Percentiles rank a stretch among this genome's conserved stretches.
Evolutionary conservation across 1,284 basidiomycete genomes (phyloP).

Genomic region (Tilletia caries): DNA sequence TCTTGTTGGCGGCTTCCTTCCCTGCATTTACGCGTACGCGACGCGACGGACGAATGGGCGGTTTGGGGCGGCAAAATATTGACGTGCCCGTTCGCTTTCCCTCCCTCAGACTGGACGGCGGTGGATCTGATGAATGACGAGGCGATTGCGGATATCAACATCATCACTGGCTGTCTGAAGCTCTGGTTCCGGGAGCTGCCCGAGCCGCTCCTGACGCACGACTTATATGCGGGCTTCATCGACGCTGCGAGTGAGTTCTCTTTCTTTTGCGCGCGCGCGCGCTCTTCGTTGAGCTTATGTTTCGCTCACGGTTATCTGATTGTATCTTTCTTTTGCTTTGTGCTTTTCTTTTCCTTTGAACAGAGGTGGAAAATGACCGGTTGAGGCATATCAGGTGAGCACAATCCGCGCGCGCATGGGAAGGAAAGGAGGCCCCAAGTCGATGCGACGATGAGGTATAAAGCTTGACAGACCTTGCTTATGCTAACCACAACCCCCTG

Average conservation of each 20-base stretch:
- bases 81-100: not conserved
- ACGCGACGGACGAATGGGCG: not conserved
- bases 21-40: not conserved
- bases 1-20: not conserved
- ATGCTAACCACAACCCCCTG: no score
- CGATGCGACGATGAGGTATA: no score
- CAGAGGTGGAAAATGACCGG: conserved; percentile 80
- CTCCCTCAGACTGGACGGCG: conserved; percentile 41
- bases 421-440: no score
- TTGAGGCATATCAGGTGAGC: conserved; percentile 85
- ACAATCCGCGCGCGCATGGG: conserved; percentile 63
- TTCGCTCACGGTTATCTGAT: not conserved
- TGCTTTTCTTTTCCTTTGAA: no score
- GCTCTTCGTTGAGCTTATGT: no score
- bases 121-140: conserved; percentile 50
- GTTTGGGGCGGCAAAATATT: no score
- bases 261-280: no score
- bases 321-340: not conserved
- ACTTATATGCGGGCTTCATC: conserved; percentile 83
- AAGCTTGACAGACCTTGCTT: no score
- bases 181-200: conserved; percentile 95
- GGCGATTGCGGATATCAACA: conserved; percentile 79
- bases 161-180: conserved; percentile 87
- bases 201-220: conserved; percentile 82
- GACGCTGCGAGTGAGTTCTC: conserved; percentile 80